Evolutionary conservation across 2,329 filamentous ascomycete species (phyloP).

Genomic region (Phoma sp.): DNA sequence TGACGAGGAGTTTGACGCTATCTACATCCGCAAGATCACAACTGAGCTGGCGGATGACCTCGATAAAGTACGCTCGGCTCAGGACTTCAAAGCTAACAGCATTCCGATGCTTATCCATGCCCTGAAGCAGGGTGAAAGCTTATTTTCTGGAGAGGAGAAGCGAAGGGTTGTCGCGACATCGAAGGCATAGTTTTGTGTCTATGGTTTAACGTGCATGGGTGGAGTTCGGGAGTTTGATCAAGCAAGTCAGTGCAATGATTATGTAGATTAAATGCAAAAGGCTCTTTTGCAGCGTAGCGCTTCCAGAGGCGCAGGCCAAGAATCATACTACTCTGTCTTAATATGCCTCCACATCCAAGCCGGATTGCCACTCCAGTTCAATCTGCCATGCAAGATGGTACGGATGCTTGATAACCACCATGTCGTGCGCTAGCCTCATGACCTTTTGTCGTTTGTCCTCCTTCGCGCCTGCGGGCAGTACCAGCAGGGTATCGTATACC

Average conservation of each 20-base stretch:
- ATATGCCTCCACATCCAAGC: slow-evolving; percentile 39
- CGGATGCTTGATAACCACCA: slow-evolving; percentile 95
- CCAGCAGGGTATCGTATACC: slow-evolving; percentile 77
- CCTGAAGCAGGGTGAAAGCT: slow-evolving; percentile 68
- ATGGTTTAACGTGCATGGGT: slow-evolving; percentile 9
- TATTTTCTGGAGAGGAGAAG: slow-evolving; percentile 65
- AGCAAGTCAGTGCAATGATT: not conserved
- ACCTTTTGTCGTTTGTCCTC: slow-evolving; percentile 72
- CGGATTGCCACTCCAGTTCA: slow-evolving; percentile 80
- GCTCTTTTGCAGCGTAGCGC: not conserved
- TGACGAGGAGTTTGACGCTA: slow-evolving; percentile 61
- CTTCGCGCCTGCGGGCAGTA: slow-evolving; percentile 72
- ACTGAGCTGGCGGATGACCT: slow-evolving; percentile 76
- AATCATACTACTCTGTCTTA: slow-evolving; percentile 5
- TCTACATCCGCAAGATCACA: slow-evolving; percentile 73
- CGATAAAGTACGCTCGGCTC: slow-evolving; percentile 69
- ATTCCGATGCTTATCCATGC: slow-evolving; percentile 70
- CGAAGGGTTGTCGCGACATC: slow-evolving; percentile 45
- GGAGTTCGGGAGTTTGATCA: slow-evolving; percentile 22
- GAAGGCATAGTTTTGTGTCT: slow-evolving; percentile 6
- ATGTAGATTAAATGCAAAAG: not conserved
- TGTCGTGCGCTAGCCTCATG: slow-evolving; percentile 79
- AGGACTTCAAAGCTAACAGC: slow-evolving; percentile 71
- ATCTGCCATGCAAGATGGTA: slow-evolving; percentile 91
- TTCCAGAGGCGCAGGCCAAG: not conserved